Evolutionary conservation across 495 filamentous ascomycete genomes (phyloP).

Genomic region (Hypoxylon rickii): DNA sequence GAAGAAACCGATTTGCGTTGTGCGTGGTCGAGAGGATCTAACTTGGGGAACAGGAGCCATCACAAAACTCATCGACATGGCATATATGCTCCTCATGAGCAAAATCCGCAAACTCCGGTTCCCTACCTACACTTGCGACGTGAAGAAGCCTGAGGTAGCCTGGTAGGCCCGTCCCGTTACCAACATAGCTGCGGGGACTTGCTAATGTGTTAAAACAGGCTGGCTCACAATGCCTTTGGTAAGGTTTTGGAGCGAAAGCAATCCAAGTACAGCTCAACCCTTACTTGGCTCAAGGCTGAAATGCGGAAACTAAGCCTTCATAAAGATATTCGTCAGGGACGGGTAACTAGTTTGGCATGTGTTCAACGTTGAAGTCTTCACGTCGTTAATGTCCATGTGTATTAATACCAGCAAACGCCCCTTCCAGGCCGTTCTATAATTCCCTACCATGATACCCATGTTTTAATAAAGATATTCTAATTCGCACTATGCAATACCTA

Average conservation of each 20-base stretch:
- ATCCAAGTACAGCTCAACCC: constrained; percentile 61
- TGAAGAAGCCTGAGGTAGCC: constrained; percentile 67
- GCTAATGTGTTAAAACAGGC: constrained; percentile 41
- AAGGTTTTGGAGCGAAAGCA: constrained; percentile 70
- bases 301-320: constrained; percentile 35
- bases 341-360: constrained; percentile 20
- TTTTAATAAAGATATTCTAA: too few relatives aligned
- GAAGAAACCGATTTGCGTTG: background rate
- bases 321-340: constrained; percentile 32
- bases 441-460: too few relatives aligned
- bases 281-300: constrained; percentile 65
- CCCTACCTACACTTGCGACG: constrained; percentile 59
- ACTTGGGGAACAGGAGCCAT: constrained; percentile 59
- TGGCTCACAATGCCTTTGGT: constrained; percentile 68
- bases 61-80: constrained; percentile 65
- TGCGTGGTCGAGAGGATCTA: background rate
- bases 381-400: too few relatives aligned
- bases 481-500: too few relatives aligned
- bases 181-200: background rate
- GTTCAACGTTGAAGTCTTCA: too few relatives aligned
- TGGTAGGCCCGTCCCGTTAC: constrained; percentile 57
- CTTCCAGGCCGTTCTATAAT: too few relatives aligned
- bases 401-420: too few relatives aligned
- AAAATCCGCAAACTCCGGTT: constrained; percentile 51
- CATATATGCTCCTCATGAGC: constrained; percentile 67